Conservation (phyloP, 1,139 yeast species). For the Schwanniomyces etchellsii region DNA sequence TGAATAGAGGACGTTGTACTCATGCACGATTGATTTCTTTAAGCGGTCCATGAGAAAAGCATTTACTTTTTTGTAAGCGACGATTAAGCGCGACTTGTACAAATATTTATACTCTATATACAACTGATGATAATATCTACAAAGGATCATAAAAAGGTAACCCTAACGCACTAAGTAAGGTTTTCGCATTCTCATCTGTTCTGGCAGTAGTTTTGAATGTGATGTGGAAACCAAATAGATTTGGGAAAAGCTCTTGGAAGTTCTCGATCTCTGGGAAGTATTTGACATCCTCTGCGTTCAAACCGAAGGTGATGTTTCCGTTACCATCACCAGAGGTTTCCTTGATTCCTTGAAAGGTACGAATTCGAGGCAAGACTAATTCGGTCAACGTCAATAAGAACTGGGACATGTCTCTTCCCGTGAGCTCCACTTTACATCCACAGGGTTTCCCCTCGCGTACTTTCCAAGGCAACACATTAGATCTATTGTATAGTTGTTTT, state of each 20-base stretch:
- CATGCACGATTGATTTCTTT: conserved; percentile 9
- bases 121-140: neutral
- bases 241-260: conserved; percentile 87
- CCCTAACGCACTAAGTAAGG: conserved; percentile 76
- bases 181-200: conserved; percentile 88
- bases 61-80: conserved; percentile 6
- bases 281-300: conserved; percentile 70
- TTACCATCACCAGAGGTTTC: conserved; percentile 74
- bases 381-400: conserved; percentile 84
- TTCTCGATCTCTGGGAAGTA: conserved; percentile 91
- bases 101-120: conserved; percentile 4
- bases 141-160: conserved; percentile 54
- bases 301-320: conserved; percentile 85
- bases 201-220: conserved; percentile 87
- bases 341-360: conserved; percentile 79
- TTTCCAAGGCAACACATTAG: conserved; percentile 84
- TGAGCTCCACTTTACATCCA: conserved; percentile 81
- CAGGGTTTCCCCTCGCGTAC: conserved; percentile 83
- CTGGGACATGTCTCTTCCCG: conserved; percentile 81
- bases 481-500: conserved; percentile 61
- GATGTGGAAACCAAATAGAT: conserved; percentile 79
- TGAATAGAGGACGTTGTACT: conserved; percentile 31
- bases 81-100: conserved; percentile 2
- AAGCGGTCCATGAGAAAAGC: conserved; percentile 5
- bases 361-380: conserved; percentile 86